Conservation (phyloP, 1,284 basidiomycete genomes). For the Sporisorium exsertum region DNA sequence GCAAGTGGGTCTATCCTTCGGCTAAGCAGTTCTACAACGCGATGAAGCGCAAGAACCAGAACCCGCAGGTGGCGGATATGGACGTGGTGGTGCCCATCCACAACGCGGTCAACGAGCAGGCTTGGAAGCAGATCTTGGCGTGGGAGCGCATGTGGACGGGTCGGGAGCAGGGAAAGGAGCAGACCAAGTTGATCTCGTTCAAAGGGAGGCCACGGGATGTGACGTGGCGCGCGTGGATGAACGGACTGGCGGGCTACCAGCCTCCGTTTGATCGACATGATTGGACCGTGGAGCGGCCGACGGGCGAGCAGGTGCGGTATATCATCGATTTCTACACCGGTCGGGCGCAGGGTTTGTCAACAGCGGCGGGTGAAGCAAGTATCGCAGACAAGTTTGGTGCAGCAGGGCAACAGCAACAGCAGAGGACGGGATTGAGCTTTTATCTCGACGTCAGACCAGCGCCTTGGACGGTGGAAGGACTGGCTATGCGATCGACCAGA, state of each 20-base stretch:
- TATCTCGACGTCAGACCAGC: constrained; percentile 95
- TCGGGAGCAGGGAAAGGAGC: constrained; percentile 64
- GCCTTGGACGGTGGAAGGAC: constrained; percentile 87
- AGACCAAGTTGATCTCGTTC: constrained; percentile 85
- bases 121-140: constrained; percentile 87
- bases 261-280: constrained; percentile 97
- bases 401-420: neutral
- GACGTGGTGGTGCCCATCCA: constrained; percentile 96
- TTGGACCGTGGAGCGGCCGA: constrained; percentile 89
- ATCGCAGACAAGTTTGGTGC: constrained; percentile 22
- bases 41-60: constrained; percentile 86
- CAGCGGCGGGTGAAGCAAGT: constrained; percentile 35
- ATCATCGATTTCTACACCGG: constrained; percentile 99
- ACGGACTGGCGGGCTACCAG: constrained; percentile 89
- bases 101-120: constrained; percentile 97
- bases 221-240: constrained; percentile 84
- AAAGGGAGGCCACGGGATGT: constrained; percentile 71
- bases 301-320: constrained; percentile 87
- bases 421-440: constrained; percentile 74
- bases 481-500: constrained; percentile 76
- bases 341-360: constrained; percentile 55
- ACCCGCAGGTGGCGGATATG: constrained; percentile 82
- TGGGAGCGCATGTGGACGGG: constrained; percentile 77
- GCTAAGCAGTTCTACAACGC: constrained; percentile 96
- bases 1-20: constrained; percentile 97